Evolutionary conservation across 345 rosid genomes (phyloP), one percentile per base, ranked within the genome.

Genomic region (Brassica incana): DNA sequence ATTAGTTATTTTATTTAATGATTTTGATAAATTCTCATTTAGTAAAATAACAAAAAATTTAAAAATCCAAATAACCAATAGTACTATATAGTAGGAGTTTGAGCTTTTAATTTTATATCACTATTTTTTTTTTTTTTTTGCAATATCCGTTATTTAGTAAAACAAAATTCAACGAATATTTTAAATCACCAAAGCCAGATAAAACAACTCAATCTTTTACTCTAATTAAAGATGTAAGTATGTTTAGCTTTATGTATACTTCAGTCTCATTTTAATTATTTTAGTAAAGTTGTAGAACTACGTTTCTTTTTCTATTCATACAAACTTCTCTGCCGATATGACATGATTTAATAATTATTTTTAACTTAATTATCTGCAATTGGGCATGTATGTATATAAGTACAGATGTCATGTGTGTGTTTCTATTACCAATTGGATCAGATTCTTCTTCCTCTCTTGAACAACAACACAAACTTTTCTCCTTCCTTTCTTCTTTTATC

Each of bases 161-260:
- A 6, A 61, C 25, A 60, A 61, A 29, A 69, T 18, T 25, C 18
- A 52, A 66, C 1, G 3, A 56, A 32, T 25, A n/a, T 54, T 66
- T 36, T 8, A 29, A 67, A 61, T 25, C 52, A 40, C 20, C 61
- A 60, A 76, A 43, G 8, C n/a, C 30, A 23, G 29, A 43, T 18
- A n/a, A 33, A 7, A 36, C 7, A 9, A 1, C 2, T 12, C 52
- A 8, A 9, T 40, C 5, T 58, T 67, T 60, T 36, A 32, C 40
- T 52, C 27, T 63, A 50, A 61, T 6, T 15, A 61, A 50, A 74
- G 38, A 74, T 50, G n/a, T 35, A 80, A 25, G 63, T 29, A 74
- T 69, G 79, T 63, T 69, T 54, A 71, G 62, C 79, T 74, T 80
- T 75, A 69, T 62, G 76, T 52, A 80, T 69, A 75, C 76, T 80